These are phyloP conservation scores for Colletotrichum sp. DNA, from an alignment of 2,329 filamentous ascomycete genomes.

Conservation along the genomic window DNA sequence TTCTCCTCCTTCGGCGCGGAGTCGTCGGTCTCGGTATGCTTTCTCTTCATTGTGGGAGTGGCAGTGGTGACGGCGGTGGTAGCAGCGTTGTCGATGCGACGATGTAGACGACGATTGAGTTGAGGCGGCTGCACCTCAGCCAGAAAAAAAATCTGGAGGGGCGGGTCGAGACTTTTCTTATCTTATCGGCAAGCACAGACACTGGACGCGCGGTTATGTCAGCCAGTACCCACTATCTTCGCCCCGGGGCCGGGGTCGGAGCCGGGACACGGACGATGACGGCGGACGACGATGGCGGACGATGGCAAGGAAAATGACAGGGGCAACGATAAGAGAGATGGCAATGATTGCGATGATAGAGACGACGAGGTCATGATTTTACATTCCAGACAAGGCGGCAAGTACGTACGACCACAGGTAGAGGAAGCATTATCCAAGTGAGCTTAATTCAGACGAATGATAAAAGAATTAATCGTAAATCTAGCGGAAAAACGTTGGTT, in stretches of 20 bases:
- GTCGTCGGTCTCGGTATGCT: constrained; percentile 61
- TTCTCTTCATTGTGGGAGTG: constrained; percentile 60
- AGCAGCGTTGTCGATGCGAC: not conserved
- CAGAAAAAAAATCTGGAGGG: constrained; percentile 17
- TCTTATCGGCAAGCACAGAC: not conserved
- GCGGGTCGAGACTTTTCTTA: constrained; percentile 9
- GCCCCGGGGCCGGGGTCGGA: not conserved
- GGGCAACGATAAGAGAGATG: not conserved
- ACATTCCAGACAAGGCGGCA: not conserved
- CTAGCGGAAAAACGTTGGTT: too few relatives aligned
- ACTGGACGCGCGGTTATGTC: not conserved
- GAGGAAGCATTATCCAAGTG: too few relatives aligned
- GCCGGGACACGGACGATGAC: not conserved
- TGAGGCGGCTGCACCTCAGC: not conserved
- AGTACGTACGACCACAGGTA: too few relatives aligned
- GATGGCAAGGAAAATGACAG: not conserved
- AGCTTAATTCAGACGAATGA: too few relatives aligned
- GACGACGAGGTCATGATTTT: not conserved
- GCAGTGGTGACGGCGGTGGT: not conserved
- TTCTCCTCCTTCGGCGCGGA: constrained; percentile 49
- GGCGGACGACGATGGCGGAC: too few relatives aligned
- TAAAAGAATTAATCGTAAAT: too few relatives aligned
- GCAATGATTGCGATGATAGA: not conserved
- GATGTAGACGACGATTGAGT: not conserved
- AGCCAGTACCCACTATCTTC: not conserved